These are phyloP conservation scores for Picochlorum sp. DNA, from an alignment of 139 green algal species.

Conservation along the genomic window DNA sequence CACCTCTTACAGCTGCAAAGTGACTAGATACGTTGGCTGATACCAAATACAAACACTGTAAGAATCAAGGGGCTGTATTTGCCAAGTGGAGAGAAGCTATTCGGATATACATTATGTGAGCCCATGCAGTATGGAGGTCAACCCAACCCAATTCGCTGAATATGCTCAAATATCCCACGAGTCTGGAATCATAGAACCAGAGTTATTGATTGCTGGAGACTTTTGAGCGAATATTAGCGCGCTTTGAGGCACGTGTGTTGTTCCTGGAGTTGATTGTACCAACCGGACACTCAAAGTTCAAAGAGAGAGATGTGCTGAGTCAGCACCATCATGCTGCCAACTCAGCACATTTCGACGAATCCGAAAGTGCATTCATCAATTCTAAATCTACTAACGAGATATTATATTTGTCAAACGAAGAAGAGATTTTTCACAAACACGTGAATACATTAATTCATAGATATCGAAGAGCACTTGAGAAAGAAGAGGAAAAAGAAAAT, in stretches of 20 bases:
- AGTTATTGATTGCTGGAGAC: constrained; percentile 83
- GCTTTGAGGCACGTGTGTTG: constrained; percentile 50
- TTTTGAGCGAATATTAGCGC: constrained; percentile 27
- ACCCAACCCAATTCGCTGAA: constrained; percentile 76
- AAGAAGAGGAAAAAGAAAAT: too few relatives aligned
- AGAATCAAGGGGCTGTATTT: constrained; percentile 48
- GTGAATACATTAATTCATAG: too few relatives aligned
- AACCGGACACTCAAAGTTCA: not conserved
- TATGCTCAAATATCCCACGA: constrained; percentile 87
- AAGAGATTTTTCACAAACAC: too few relatives aligned
- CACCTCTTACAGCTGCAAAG: constrained; percentile 71
- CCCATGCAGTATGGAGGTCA: constrained; percentile 56
- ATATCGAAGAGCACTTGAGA: too few relatives aligned
- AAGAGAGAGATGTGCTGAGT: too few relatives aligned
- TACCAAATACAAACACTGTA: constrained; percentile 52
- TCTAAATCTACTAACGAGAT: too few relatives aligned
- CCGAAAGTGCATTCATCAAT: too few relatives aligned
- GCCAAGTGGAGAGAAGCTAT: constrained; percentile 93
- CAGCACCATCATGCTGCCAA: too few relatives aligned
- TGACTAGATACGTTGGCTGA: constrained; percentile 50
- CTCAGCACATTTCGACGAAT: too few relatives aligned
- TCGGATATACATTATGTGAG: constrained; percentile 39
- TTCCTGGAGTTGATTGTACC: constrained; percentile 37
- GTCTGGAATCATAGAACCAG: constrained; percentile 76
- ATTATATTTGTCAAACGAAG: too few relatives aligned